Evolutionary conservation across 2,329 filamentous ascomycete genomes (phyloP).

Genomic region (Reticulascus tulasneorum): DNA sequence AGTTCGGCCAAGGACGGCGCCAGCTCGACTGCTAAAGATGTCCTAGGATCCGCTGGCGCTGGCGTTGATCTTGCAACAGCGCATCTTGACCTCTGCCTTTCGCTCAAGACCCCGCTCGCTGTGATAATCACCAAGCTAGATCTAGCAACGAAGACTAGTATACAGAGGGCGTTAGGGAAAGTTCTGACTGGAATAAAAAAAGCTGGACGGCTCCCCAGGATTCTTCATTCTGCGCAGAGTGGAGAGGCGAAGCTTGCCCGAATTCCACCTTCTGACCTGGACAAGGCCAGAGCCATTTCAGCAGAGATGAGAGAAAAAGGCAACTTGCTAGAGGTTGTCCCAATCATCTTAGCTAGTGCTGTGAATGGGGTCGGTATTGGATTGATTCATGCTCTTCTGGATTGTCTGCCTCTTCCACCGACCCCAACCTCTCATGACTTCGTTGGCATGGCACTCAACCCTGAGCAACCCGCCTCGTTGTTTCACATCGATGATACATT

Average conservation of each 20-base stretch:
- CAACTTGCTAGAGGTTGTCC: constrained; percentile 55
- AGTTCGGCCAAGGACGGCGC: constrained; percentile 27
- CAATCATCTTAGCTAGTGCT: constrained; percentile 83
- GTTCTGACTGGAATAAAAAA: constrained; percentile 75
- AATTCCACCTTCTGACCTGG: constrained; percentile 52
- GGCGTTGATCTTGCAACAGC: constrained; percentile 71
- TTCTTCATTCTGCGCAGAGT: constrained; percentile 59
- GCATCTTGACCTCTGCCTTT: constrained; percentile 81
- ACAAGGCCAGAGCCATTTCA: constrained; percentile 55
- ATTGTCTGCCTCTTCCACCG: constrained; percentile 67
- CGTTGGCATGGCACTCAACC: constrained; percentile 51
- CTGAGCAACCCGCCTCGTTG: constrained; percentile 58
- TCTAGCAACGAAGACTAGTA: constrained; percentile 66
- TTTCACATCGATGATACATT: constrained; percentile 94
- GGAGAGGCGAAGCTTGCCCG: constrained; percentile 47
- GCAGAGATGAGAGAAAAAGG: constrained; percentile 41
- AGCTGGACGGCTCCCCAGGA: constrained; percentile 67
- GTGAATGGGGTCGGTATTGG: constrained; percentile 80
- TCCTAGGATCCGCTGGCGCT: constrained; percentile 43
- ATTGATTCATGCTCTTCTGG: constrained; percentile 75
- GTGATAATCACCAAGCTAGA: constrained; percentile 91
- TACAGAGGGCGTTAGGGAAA: constrained; percentile 68
- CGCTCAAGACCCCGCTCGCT: constrained; percentile 71
- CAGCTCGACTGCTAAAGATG: constrained; percentile 47
- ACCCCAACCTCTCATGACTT: constrained; percentile 50